phyloP scores from a whole-genome alignment of 192 early-diverging fungal species.

The Gigaspora rosea region DNA sequence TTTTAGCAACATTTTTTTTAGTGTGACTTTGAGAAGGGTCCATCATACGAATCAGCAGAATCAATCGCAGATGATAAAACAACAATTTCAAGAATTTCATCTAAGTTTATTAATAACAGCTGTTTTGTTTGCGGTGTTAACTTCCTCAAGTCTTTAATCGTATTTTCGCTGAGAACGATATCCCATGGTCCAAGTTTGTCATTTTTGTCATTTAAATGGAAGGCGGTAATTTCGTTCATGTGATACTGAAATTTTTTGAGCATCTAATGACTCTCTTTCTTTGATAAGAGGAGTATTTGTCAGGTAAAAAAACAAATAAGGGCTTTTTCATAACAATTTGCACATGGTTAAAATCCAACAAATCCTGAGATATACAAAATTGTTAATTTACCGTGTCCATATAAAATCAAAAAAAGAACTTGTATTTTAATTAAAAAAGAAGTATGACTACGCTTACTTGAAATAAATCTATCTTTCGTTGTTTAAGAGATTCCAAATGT shows the following conservation, averaged over 20 bases:
- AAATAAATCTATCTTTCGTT: too few species aligned
- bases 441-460: neutral
- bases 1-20: too few species aligned
- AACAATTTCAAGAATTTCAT: too few species aligned
- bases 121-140: neutral
- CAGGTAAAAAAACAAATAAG: neutral
- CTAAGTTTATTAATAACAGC: neutral
- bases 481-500: too few species aligned
- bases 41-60: too few species aligned
- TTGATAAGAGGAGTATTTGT: neutral
- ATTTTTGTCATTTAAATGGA: conserved; percentile 14
- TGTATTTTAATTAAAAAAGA: neutral
- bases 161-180: neutral
- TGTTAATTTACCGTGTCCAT: too few species aligned
- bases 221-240: neutral
- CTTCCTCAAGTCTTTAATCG: neutral
- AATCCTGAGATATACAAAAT: neutral
- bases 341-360: neutral
- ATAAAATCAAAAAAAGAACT: too few species aligned
- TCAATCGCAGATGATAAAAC: too few species aligned
- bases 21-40: too few species aligned
- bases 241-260: too few species aligned
- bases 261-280: neutral
- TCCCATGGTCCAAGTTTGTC: conserved; percentile 13
- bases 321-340: neutral